Evolutionary conservation across 2,329 filamentous ascomycete genomes (phyloP), one percentile per base, ranked within the genome.

Genomic region (Aurifilum marmelostoma): DNA sequence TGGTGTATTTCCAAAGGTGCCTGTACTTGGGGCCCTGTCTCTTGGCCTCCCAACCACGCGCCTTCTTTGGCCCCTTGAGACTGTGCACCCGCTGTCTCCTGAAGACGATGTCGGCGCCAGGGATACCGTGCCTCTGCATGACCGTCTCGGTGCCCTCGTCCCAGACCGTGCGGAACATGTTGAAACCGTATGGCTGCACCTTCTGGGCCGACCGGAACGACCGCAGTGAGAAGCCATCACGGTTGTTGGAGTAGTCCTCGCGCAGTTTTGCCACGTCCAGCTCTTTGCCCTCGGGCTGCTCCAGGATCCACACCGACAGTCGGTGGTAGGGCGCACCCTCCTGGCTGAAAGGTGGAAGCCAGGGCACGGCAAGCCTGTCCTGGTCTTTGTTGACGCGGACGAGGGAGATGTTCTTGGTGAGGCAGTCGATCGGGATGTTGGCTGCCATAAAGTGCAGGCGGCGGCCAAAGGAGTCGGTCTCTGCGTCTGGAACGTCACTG

Each of bases 291-390:
- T 88, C 82, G 65, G 86, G 83, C 80, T 99, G 96, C 82, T 97
- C 89, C 63, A 98, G 84, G 29, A 99, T 83, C 77, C 96, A 91
- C 70, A 98, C 82, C 62, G 91, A 90, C 67, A 98, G 84, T 65
- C 96, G 92, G 80, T 98, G 96, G 82, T 98, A 97, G 1, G 92
- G 92, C 2, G 91, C 88, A 68, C 96, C 96, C 83, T 96, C 97
- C 78, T 97, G 92, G 0, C 93, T 90, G 77, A 92, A 93, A 1
- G 96, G 91, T 0, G 95, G 91, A 32, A 94, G 83, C 93, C 95
- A 99, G 1, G 93, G 90, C 3, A 89, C 82, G 68, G 92, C 88
- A 63, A 96, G 85, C 78, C 96, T 89, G 39, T 84, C 83, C 27
- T 88, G 83, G 71, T 82, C 79, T 68, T 86, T 82, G 74, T 50